Percentiles rank a stretch among this genome's conserved stretches.
Evolutionary conservation across 1,284 basidiomycete species (phyloP).

Genomic region (Ustilago vetiveriae): DNA sequence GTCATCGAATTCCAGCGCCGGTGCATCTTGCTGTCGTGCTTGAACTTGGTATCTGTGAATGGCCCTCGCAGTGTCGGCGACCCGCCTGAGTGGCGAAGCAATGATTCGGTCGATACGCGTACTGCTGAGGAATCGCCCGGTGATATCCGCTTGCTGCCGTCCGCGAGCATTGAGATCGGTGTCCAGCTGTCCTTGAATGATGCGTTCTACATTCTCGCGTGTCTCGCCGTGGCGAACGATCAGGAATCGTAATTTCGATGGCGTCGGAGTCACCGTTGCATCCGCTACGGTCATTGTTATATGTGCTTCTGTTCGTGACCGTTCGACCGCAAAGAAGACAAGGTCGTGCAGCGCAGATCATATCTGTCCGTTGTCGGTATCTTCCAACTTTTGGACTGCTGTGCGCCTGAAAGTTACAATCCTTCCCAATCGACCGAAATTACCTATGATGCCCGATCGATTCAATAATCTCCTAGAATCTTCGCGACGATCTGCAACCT

Average conservation of each 20-base stretch:
- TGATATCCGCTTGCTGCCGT: constrained; percentile 50
- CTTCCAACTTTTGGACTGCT: no score
- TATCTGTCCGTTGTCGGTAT: no score
- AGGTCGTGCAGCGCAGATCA: no score
- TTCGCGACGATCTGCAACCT: no score
- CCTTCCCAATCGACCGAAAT: no score
- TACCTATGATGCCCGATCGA: no score
- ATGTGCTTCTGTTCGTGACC: no score
- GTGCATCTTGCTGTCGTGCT: background rate
- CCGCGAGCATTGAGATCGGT: constrained; percentile 59
- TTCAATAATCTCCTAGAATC: no score
- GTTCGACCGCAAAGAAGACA: no score
- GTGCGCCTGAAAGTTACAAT: no score
- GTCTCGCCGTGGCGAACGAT: constrained; percentile 65
- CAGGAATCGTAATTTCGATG: constrained; percentile 40
- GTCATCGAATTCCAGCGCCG: constrained; percentile 44
- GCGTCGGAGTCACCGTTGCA: background rate
- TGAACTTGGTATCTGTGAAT: constrained; percentile 20
- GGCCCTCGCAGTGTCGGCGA: constrained; percentile 37
- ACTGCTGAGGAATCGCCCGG: constrained; percentile 44
- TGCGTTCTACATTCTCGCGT: constrained; percentile 59
- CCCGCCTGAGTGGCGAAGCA: constrained; percentile 55
- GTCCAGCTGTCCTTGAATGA: constrained; percentile 66
- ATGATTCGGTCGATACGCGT: constrained; percentile 56
- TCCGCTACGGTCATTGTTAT: no score